Conservation (phyloP, 2,329 filamentous ascomycete species). For the Aspergillus melleus region DNA sequence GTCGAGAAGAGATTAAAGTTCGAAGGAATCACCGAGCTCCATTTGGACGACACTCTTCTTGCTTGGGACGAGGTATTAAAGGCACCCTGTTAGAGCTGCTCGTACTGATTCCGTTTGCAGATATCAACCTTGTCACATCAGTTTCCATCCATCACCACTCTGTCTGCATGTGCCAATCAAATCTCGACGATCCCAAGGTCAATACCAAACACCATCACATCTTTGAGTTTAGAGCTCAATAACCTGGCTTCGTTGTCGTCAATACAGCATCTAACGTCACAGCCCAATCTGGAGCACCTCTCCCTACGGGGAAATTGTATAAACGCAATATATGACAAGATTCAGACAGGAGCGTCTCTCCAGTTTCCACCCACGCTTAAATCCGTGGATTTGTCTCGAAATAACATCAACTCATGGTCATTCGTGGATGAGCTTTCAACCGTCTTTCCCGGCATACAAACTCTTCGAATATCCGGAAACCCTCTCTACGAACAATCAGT, state of each 20-base stretch:
- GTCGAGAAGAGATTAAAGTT: slow-evolving; percentile 47
- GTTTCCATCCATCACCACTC: slow-evolving; percentile 36
- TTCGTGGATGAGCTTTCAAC: slow-evolving; percentile 69
- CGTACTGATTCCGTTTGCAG: slow-evolving; percentile 24
- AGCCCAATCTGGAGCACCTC: slow-evolving; percentile 53
- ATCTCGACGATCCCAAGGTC: slow-evolving; percentile 31
- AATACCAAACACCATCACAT: slow-evolving; percentile 40
- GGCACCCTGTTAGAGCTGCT: slow-evolving; percentile 2
- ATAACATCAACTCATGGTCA: slow-evolving; percentile 66
- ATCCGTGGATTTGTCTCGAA: slow-evolving; percentile 74
- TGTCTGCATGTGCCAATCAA: slow-evolving; percentile 39
- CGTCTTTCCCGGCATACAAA: slow-evolving; percentile 70
- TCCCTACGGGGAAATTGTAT: slow-evolving; percentile 77
- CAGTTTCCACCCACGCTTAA: slow-evolving; percentile 57
- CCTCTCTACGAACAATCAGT: slow-evolving; percentile 67
- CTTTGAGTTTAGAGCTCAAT: slow-evolving; percentile 53
- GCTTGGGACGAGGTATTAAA: slow-evolving; percentile 64
- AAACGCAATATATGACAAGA: slow-evolving; percentile 41
- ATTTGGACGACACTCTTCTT: slow-evolving; percentile 67
- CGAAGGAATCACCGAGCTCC: slow-evolving; percentile 57
- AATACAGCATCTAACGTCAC: slow-evolving; percentile 51
- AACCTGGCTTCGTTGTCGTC: slow-evolving; percentile 36
- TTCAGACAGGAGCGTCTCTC: slow-evolving; percentile 36
- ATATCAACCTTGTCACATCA: slow-evolving; percentile 34
- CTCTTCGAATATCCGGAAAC: slow-evolving; percentile 80